A percentile compares a stretch with the other conserved stretches of the same genome.
These are phyloP conservation scores for Orbilia ellipsospora DNA, from an alignment of 2,329 filamentous ascomycete species.

Conservation along the genomic window DNA sequence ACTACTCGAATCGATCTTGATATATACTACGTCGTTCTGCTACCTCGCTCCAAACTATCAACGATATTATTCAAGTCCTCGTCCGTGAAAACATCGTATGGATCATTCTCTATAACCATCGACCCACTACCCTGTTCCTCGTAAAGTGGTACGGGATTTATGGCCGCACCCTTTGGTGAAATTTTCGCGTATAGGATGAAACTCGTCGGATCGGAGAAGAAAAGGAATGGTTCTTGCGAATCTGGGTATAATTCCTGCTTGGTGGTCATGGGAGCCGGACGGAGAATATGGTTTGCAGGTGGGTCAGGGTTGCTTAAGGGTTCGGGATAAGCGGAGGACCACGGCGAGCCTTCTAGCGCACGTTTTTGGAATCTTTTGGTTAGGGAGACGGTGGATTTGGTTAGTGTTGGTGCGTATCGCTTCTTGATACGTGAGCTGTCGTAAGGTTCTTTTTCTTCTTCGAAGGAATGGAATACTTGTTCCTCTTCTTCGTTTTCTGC, in stretches of 20 bases:
- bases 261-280: neutral
- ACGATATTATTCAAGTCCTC: no score
- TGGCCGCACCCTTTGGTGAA: neutral
- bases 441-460: neutral
- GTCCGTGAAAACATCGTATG: no score
- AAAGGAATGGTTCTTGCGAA: conserved; percentile 8
- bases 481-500: conserved; percentile 5
- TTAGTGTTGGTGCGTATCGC: neutral
- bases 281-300: neutral
- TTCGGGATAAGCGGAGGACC: no score
- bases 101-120: neutral
- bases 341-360: neutral
- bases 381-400: neutral
- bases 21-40: no score
- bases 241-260: conserved; percentile 18
- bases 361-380: neutral
- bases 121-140: neutral
- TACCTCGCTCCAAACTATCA: no score
- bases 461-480: neutral
- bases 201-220: conserved; percentile 19
- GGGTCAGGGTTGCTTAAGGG: neutral
- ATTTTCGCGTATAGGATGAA: conserved; percentile 8
- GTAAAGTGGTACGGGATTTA: neutral
- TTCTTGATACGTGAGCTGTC: neutral
- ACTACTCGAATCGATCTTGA: no score